Evolutionary conservation across 805 yeast species (phyloP).

Genomic region (Suhomyces sp.): DNA sequence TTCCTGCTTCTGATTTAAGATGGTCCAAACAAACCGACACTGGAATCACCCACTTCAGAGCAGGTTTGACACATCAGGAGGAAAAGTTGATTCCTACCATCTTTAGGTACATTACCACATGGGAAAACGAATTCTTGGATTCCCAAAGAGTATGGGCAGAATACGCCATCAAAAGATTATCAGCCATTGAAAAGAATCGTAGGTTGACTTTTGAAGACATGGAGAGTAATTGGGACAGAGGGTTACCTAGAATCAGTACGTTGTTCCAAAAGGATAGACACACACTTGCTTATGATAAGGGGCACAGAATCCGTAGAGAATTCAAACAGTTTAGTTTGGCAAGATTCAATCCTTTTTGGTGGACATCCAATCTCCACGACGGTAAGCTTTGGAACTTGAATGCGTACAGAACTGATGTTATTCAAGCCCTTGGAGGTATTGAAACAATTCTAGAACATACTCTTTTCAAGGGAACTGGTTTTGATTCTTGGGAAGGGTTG

Average conservation of each 20-base stretch:
- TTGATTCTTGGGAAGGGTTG: conserved; percentile 96
- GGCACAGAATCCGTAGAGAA: conserved; percentile 79
- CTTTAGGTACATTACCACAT: conserved; percentile 85
- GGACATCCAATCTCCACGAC: conserved; percentile 91
- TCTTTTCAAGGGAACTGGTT: conserved; percentile 93
- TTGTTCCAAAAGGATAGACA: conserved; percentile 93
- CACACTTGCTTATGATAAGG: conserved; percentile 91
- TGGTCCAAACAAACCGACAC: conserved; percentile 94
- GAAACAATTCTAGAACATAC: conserved; percentile 96
- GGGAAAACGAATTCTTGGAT: conserved; percentile 95
- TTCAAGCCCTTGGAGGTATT: conserved; percentile 95
- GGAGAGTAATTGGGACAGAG: conserved; percentile 95
- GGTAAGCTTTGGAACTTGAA: conserved; percentile 94
- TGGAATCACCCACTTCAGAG: conserved; percentile 89
- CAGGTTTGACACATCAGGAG: conserved; percentile 86
- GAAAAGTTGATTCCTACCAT: conserved; percentile 86
- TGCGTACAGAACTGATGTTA: conserved; percentile 91
- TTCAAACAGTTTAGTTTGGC: conserved; percentile 71
- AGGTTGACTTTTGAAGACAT: conserved; percentile 88
- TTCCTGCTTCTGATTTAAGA: conserved; percentile 86
- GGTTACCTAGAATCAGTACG: conserved; percentile 93
- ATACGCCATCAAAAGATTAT: conserved; percentile 83
- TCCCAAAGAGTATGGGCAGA: conserved; percentile 98
- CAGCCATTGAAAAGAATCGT: conserved; percentile 80
- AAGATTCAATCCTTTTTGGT: conserved; percentile 89